phyloP scores from a whole-genome alignment of 2,329 filamentous ascomycete species.

The Pseudogymnoascus destructans region DNA sequence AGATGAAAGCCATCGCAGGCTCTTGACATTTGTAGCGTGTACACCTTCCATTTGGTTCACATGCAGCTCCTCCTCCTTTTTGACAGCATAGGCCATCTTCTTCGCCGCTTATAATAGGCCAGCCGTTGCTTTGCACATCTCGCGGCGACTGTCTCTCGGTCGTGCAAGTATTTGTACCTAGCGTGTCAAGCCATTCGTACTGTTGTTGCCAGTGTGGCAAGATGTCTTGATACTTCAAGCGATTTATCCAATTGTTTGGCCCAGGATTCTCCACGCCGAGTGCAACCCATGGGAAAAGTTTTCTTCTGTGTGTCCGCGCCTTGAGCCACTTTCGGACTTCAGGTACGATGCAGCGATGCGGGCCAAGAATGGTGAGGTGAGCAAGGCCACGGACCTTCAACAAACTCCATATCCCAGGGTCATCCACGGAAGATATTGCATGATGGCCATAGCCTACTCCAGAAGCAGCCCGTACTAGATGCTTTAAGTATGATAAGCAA shows the following conservation, averaged over 20 bases:
- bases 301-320: slow-evolving; percentile 14
- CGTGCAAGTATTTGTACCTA: slow-evolving; percentile 18
- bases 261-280: slow-evolving; percentile 11
- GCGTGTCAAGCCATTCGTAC: slow-evolving; percentile 14
- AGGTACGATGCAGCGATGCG: slow-evolving; percentile 14
- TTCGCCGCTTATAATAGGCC: slow-evolving; percentile 11
- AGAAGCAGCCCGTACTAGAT: no score
- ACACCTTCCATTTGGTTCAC: no score
- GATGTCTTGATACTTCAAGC: slow-evolving; percentile 10
- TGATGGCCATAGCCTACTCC: no score
- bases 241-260: slow-evolving; percentile 12
- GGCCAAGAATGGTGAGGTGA: slow-evolving; percentile 13
- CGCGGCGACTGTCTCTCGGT: slow-evolving; percentile 15
- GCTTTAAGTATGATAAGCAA: no score
- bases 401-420: slow-evolving; percentile 12
- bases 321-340: slow-evolving; percentile 14
- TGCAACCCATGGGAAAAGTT: slow-evolving; percentile 14
- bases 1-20: no score
- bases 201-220: slow-evolving; percentile 13
- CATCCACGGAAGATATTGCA: slow-evolving; percentile 8
- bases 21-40: no score
- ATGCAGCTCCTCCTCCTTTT: slow-evolving; percentile 8
- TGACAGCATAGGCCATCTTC: slow-evolving; percentile 11
- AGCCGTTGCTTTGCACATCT: slow-evolving; percentile 10
- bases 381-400: slow-evolving; percentile 16